phyloP scores from a whole-genome alignment of 495 filamentous ascomycete species.

The Tricharina praecox region DNA sequence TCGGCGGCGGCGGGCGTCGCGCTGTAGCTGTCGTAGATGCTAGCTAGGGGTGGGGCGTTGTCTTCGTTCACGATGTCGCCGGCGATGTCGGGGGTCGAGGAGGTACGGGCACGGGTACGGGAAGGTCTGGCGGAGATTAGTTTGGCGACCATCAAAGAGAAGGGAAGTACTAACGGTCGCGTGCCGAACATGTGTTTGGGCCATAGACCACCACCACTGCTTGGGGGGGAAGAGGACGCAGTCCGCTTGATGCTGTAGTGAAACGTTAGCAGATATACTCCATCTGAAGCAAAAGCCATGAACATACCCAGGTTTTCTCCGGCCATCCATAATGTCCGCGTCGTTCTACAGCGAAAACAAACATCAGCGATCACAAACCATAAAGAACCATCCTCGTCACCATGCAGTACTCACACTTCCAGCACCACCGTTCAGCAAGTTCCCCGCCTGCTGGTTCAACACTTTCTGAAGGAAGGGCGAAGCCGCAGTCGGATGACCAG shows the following conservation, averaged over 20 bases:
- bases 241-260: conserved; percentile 1
- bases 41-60: conserved; percentile 20
- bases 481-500: conserved; percentile 20
- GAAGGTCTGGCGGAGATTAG: conserved; percentile 19
- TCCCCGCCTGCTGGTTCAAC: conserved; percentile 14
- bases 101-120: conserved; percentile 23
- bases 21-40: conserved; percentile 16
- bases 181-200: conserved; percentile 26
- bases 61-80: conserved; percentile 1
- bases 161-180: conserved; percentile 14
- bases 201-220: conserved; percentile 17
- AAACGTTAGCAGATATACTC: neutral
- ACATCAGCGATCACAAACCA: neutral
- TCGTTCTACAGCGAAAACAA: neutral
- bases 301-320: conserved; percentile 19
- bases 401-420: neutral
- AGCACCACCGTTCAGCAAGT: neutral
- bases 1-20: conserved; percentile 12
- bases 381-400: neutral
- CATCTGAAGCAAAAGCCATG: neutral
- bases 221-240: conserved; percentile 16
- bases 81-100: conserved; percentile 12
- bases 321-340: conserved; percentile 8
- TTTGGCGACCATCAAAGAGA: conserved; percentile 9
- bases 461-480: conserved; percentile 25